Percentiles rank a stretch among this genome's conserved stretches.
Conservation (phyloP, 2,329 filamentous ascomycete genomes). For the Periconia sp. region DNA sequence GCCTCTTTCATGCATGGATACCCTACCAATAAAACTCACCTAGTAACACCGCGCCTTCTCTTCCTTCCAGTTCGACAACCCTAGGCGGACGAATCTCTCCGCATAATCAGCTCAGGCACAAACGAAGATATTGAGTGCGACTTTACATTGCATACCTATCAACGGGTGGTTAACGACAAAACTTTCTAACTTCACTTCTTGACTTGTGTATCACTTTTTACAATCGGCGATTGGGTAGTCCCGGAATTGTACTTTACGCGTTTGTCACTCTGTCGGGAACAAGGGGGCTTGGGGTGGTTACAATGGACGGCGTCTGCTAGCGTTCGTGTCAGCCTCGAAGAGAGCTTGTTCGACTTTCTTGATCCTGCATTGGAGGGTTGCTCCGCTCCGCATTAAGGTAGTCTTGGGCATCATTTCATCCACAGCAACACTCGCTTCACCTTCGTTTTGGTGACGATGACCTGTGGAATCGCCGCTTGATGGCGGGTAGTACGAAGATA, state of each 20-base stretch:
- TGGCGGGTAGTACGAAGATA: background rate
- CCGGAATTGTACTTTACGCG: slow-evolving; percentile 1
- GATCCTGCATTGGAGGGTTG: slow-evolving; percentile 18
- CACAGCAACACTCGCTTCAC: slow-evolving; percentile 11
- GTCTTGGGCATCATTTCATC: slow-evolving; percentile 15
- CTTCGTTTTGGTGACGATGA: slow-evolving; percentile 8
- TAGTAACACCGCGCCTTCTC: slow-evolving; percentile 14
- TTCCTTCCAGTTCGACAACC: no score
- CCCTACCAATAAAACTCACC: slow-evolving; percentile 31
- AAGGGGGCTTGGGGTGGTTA: no score
- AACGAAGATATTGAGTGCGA: no score
- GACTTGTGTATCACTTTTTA: slow-evolving; percentile 8
- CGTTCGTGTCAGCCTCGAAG: slow-evolving; percentile 11
- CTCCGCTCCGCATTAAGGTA: slow-evolving; percentile 6
- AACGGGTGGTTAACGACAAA: background rate
- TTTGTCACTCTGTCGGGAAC: slow-evolving; percentile 3
- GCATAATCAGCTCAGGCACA: no score
- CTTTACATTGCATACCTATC: slow-evolving; percentile 1
- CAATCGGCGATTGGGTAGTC: slow-evolving; percentile 8
- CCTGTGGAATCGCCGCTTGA: background rate
- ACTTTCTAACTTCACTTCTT: background rate
- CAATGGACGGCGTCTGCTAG: slow-evolving; percentile 10
- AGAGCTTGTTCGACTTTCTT: slow-evolving; percentile 1
- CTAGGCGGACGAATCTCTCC: no score
- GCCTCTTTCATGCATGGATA: slow-evolving; percentile 41